Evolutionary conservation across 129 eudicot species (phyloP).

Genomic region (Sambucus nigra): DNA sequence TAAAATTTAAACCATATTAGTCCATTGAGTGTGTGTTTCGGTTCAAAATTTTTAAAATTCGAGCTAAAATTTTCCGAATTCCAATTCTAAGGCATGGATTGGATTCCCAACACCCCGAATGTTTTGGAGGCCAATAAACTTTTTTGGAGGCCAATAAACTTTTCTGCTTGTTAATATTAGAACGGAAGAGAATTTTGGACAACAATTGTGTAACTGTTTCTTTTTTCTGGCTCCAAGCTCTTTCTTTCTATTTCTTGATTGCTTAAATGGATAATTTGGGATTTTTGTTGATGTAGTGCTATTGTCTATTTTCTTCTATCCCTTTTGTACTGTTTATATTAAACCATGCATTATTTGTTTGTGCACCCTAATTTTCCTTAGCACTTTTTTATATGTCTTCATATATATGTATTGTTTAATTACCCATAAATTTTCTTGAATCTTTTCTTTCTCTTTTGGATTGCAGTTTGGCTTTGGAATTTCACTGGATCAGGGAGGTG

Average conservation of each 20-base stretch:
- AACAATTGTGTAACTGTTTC: too few species aligned
- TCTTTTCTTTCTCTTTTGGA: slow-evolving; percentile 3
- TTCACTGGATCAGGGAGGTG: slow-evolving; percentile 12
- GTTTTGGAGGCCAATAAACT: too few species aligned
- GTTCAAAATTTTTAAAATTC: too few species aligned
- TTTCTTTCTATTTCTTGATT: background rate
- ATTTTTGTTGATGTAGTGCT: background rate
- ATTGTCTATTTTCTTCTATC: background rate
- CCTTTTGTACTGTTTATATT: background rate
- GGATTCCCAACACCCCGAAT: too few species aligned
- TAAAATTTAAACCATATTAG: background rate
- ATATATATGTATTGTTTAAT: background rate
- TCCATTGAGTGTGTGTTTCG: background rate
- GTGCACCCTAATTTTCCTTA: background rate
- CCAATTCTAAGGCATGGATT: too few species aligned
- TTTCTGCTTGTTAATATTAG: background rate
- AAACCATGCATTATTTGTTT: background rate
- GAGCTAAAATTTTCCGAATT: too few species aligned
- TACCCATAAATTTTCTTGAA: slow-evolving; percentile 3
- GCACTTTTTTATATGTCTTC: background rate
- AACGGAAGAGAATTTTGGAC: too few species aligned
- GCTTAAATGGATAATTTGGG: background rate
- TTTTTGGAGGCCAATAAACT: background rate
- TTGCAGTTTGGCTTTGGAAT: background rate
- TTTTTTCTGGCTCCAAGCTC: too few species aligned